phyloP scores from a whole-genome alignment of 108 stramenopile genomes.

The Epithemia pelagica region DNA sequence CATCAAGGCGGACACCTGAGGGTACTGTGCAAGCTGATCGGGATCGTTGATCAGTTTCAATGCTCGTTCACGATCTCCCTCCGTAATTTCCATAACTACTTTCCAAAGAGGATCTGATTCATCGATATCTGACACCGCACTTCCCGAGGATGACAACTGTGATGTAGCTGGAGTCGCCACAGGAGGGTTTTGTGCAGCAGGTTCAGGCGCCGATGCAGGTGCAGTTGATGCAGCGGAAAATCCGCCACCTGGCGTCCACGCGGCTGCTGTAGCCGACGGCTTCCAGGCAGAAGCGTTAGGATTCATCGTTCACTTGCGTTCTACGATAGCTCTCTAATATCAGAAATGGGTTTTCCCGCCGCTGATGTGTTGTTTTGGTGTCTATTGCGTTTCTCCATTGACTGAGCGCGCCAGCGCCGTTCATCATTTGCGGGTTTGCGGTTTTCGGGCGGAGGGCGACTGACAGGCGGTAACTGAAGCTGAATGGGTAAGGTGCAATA shows the following conservation, averaged over 20 bases:
- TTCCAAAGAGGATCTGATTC: slow-evolving; percentile 87
- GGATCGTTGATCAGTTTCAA: slow-evolving; percentile 70
- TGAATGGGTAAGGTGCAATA: too few relatives aligned
- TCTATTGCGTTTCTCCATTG: too few relatives aligned
- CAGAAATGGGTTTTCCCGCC: too few relatives aligned
- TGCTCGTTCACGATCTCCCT: slow-evolving; percentile 68
- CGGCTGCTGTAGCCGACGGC: slow-evolving; percentile 63
- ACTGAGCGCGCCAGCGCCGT: too few relatives aligned
- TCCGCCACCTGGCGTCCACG: slow-evolving; percentile 64
- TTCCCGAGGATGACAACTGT: not conserved
- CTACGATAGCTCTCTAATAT: too few relatives aligned
- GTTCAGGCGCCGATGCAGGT: slow-evolving; percentile 29
- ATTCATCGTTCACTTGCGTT: slow-evolving; percentile 64
- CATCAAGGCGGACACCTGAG: slow-evolving; percentile 59
- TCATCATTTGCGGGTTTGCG: too few relatives aligned
- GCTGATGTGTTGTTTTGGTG: too few relatives aligned
- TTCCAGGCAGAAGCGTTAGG: slow-evolving; percentile 73
- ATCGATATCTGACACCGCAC: slow-evolving; percentile 44
- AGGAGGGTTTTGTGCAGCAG: slow-evolving; percentile 21
- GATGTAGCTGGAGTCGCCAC: slow-evolving; percentile 1
- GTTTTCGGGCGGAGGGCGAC: too few relatives aligned
- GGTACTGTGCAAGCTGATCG: slow-evolving; percentile 66
- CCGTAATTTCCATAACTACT: slow-evolving; percentile 70
- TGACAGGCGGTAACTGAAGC: too few relatives aligned
- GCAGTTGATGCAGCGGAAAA: slow-evolving; percentile 36